phyloP scores from a whole-genome alignment of 768 basidiomycete genomes.

The Pulveroboletus sp. region DNA sequence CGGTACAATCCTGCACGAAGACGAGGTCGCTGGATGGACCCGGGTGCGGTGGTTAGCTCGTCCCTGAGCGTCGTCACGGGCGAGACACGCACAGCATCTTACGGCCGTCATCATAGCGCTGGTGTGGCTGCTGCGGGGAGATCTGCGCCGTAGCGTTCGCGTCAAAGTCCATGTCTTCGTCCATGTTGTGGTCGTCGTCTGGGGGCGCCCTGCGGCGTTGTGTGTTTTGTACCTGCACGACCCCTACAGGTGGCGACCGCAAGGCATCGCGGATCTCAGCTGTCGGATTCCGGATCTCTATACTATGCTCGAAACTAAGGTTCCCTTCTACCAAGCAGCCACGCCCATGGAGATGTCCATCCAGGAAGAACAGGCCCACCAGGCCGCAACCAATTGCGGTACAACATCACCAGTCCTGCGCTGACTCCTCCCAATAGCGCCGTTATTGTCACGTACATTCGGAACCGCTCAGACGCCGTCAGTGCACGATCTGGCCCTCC shows the following conservation, averaged over 20 bases:
- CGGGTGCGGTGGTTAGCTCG: constrained; percentile 16
- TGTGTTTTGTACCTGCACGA: constrained; percentile 17
- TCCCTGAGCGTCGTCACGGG: constrained; percentile 6
- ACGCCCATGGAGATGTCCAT: constrained; percentile 63
- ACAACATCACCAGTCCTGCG: constrained; percentile 66
- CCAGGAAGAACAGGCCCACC: constrained; percentile 48
- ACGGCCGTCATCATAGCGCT: constrained; percentile 38
- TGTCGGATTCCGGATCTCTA: constrained; percentile 35
- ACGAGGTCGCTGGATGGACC: constrained; percentile 82
- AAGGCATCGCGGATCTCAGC: constrained; percentile 36
- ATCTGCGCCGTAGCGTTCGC: constrained; percentile 28
- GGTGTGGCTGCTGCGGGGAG: constrained; percentile 35
- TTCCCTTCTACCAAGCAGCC: constrained; percentile 57
- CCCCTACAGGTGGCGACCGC: constrained; percentile 34
- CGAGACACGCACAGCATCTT: constrained; percentile 71
- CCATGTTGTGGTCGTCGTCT: constrained; percentile 45
- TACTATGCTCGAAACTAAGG: constrained; percentile 16
- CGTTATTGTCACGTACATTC: constrained; percentile 68
- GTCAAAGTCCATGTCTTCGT: constrained; percentile 77
- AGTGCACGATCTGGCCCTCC: constrained; percentile 80
- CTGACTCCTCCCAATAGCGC: constrained; percentile 71
- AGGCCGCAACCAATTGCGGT: constrained; percentile 64
- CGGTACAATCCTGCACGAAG: constrained; percentile 94
- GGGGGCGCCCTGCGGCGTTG: constrained; percentile 6
- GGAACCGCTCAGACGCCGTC: constrained; percentile 62